Percentiles rank a stretch among this genome's conserved stretches.
These are phyloP conservation scores for Pestalotiopsis sp. DNA, from an alignment of 2,329 filamentous ascomycete genomes.

Conservation along the genomic window DNA sequence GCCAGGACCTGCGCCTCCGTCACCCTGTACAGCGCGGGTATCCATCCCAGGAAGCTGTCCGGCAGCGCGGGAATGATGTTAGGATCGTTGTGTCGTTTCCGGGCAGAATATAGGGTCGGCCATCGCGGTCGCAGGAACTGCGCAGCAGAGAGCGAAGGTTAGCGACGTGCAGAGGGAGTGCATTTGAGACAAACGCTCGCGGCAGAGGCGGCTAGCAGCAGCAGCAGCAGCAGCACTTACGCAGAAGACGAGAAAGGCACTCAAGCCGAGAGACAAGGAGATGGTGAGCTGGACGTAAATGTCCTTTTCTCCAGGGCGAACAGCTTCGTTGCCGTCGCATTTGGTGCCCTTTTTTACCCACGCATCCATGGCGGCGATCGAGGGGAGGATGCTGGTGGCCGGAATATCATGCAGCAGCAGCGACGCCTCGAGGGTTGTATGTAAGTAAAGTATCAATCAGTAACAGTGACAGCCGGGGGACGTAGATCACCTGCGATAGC, in stretches of 20 bases:
- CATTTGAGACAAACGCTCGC: neutral
- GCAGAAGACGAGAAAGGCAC: slow-evolving; percentile 77
- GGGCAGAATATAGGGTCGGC: slow-evolving; percentile 86
- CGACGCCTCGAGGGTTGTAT: neutral
- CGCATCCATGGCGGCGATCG: slow-evolving; percentile 9
- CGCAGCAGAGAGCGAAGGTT: neutral
- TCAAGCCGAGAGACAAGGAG: slow-evolving; percentile 69
- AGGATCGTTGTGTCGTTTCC: slow-evolving; percentile 72
- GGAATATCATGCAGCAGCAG: neutral
- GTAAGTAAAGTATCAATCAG: neutral
- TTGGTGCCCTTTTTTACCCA: neutral
- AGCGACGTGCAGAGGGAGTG: slow-evolving; percentile 13
- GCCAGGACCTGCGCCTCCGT: slow-evolving; percentile 87
- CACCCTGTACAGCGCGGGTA: slow-evolving; percentile 80
- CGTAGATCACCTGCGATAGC: neutral
- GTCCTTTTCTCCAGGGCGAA: slow-evolving; percentile 44
- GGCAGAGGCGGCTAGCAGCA: neutral
- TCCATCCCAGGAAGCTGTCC: slow-evolving; percentile 89
- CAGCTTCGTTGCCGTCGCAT: slow-evolving; percentile 19
- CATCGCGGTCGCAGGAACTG: slow-evolving; percentile 88
- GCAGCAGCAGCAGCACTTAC: slow-evolving; percentile 44
- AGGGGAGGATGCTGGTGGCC: neutral
- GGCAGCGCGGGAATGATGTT: slow-evolving; percentile 74
- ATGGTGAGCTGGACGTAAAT: slow-evolving; percentile 70
- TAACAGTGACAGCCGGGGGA: neutral